Conservation (phyloP, 768 basidiomycete genomes). For the Suillus subaureus region DNA sequence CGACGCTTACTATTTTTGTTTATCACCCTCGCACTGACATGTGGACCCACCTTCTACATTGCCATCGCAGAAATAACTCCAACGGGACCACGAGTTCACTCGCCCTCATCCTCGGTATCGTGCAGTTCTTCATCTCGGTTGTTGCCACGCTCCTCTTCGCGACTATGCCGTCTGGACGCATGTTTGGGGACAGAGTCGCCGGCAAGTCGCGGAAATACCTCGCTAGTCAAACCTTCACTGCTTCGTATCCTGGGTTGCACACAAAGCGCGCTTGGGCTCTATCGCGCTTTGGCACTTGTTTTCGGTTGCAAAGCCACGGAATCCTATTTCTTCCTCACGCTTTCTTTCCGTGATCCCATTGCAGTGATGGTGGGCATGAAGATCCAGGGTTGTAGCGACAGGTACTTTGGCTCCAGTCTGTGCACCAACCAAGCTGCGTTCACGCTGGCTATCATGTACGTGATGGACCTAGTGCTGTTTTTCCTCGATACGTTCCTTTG, state of each 20-base stretch:
- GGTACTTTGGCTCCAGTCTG: constrained; percentile 78
- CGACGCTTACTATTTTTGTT: constrained; percentile 88
- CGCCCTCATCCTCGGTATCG: constrained; percentile 90
- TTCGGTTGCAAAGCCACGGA: constrained; percentile 97
- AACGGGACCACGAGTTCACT: constrained; percentile 66
- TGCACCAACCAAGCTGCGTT: constrained; percentile 95
- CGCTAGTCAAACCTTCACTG: constrained; percentile 97
- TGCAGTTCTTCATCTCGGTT: constrained; percentile 94
- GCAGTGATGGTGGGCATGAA: constrained; percentile 96
- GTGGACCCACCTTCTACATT: constrained; percentile 93
- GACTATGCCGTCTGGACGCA: constrained; percentile 92
- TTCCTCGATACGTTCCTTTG: constrained; percentile 99
- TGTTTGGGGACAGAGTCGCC: constrained; percentile 98
- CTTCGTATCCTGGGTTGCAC: constrained; percentile 80
- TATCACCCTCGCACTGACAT: constrained; percentile 88
- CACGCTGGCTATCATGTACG: constrained; percentile 95
- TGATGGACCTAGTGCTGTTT: constrained; percentile 97
- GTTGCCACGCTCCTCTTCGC: constrained; percentile 85
- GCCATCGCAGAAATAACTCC: constrained; percentile 72
- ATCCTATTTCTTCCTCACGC: constrained; percentile 97
- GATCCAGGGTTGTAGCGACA: constrained; percentile 87
- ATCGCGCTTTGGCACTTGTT: constrained; percentile 82
- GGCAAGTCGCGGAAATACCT: constrained; percentile 97
- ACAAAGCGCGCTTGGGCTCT: constrained; percentile 73
- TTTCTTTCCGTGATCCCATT: constrained; percentile 93